phyloP scores from a whole-genome alignment of 2,329 filamentous ascomycete species.

The Microsporum canis region DNA sequence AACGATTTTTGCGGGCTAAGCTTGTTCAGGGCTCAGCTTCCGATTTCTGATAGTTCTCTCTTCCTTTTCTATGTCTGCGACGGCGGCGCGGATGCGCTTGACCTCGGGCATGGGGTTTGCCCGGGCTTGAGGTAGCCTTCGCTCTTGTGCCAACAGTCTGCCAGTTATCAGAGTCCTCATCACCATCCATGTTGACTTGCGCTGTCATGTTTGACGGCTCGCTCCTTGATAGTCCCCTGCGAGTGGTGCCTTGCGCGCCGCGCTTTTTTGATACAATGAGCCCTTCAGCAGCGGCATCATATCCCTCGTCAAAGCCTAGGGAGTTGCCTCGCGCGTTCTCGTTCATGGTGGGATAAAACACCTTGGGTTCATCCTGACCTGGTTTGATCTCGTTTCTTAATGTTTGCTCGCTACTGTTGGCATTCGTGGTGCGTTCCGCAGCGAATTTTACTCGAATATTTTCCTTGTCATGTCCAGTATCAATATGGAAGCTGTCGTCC shows the following conservation, averaged over 20 bases:
- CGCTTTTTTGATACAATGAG: background rate
- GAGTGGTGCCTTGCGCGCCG: slow-evolving; percentile 1
- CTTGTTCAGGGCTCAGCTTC: background rate
- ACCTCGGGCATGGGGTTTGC: background rate
- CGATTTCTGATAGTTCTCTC: background rate
- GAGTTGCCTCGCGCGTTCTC: background rate
- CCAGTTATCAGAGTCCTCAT: background rate
- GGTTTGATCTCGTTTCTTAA: background rate
- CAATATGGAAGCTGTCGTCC: slow-evolving; percentile 11
- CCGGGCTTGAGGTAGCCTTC: background rate
- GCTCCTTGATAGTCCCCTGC: slow-evolving; percentile 15
- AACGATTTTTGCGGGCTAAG: background rate
- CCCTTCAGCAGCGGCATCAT: background rate
- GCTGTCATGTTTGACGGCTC: slow-evolving; percentile 11
- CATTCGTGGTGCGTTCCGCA: background rate
- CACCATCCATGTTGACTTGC: background rate
- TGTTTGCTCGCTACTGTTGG: background rate
- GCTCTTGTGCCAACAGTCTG: background rate
- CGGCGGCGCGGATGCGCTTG: slow-evolving; percentile 11
- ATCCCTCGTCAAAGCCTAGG: background rate
- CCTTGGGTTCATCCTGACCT: background rate
- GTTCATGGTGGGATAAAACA: background rate
- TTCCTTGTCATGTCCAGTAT: slow-evolving; percentile 6
- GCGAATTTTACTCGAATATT: background rate
- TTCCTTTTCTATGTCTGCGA: slow-evolving; percentile 7